These are phyloP conservation scores for Mallotus nudiflorus DNA, from an alignment of 345 rosid species.

Conservation along the genomic window DNA sequence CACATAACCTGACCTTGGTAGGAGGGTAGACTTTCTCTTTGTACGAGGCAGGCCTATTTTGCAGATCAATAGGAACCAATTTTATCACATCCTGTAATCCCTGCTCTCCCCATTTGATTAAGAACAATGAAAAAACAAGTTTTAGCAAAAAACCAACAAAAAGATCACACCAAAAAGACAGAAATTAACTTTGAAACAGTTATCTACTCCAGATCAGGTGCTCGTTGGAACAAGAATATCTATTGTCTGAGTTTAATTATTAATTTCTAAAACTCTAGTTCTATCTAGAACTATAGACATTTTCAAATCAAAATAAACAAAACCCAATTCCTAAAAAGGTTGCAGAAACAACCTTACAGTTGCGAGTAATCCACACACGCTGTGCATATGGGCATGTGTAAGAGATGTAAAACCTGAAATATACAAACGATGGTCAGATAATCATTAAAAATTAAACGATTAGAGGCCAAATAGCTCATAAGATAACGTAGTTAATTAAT, in stretches of 20 bases:
- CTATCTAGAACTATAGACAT: background rate
- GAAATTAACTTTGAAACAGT: background rate
- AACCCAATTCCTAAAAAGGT: background rate
- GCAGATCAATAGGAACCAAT: conserved; percentile 70
- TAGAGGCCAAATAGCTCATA: background rate
- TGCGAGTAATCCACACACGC: conserved; percentile 80
- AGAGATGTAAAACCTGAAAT: conserved; percentile 64
- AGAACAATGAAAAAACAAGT: background rate
- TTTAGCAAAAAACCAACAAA: background rate
- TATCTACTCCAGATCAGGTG: background rate
- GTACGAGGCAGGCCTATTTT: conserved; percentile 80
- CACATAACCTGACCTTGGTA: conserved; percentile 55
- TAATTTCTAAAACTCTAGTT: background rate
- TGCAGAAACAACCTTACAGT: conserved; percentile 57
- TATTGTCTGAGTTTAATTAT: background rate
- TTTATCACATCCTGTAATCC: conserved; percentile 80
- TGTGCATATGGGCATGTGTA: conserved; percentile 78
- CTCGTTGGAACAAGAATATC: background rate
- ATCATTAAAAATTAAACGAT: background rate
- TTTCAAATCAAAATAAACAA: too few relatives aligned
- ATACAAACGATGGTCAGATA: background rate
- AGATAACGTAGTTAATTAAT: too few relatives aligned
- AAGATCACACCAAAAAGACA: background rate
- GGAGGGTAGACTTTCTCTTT: conserved; percentile 76
- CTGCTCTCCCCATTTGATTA: conserved; percentile 33